Base-by-base conservation (phyloP, 192 early-diverging fungal genomes). In the Coemansia sp. region DNA sequence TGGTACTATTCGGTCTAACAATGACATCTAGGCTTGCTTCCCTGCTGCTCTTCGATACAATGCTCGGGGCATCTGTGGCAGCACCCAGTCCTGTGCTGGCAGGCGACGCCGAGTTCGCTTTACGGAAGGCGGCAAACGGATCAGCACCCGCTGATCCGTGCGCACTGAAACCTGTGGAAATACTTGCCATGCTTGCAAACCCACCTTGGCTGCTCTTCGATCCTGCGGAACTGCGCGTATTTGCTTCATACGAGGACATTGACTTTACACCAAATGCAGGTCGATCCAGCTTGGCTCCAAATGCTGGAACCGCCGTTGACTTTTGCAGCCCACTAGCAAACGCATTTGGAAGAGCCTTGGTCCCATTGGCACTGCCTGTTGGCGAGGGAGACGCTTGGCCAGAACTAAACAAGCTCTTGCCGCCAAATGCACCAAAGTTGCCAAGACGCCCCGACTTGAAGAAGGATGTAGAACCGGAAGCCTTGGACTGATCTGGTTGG, bases 231-330 rank as follows among this genome's bases (percentile, higher is more conserved):
- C 20, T 48, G 43, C 64, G 51, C 55, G 57, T 67, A 36, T 59
- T 59, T 59, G 58, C 59, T 24, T 57, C 67, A 62, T 60, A 66
- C 26, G 60, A 66, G 7, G 78, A 68, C 72, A 75, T 75, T 20
- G 78, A 80, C 1, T 62, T 62, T 14, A 80, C 69, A 10, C 78
- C 78, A 71, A 80, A 80, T 21, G 66, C 78, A 21, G 78, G 78
- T 21, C 69, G 67, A 38, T 68, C 72, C 44, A 80, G 46, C 34
- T 72, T 75, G 14, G 49, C 14, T 6, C 78, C 78, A 80, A 80
- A 80, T 34, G 38, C 69, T 1, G 63, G 66, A 6, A 26, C 6
- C 0, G 61, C 43, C 7, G 69, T 6, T 14, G 63, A 20, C 23
- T 59, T 59, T n/a, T 33, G 34, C 36, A 53, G 26, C 21, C 56